A percentile compares a stretch with the other conserved stretches of the same genome.
phyloP scores from a whole-genome alignment of 805 yeast species.

The Candida methanosorbosa region DNA sequence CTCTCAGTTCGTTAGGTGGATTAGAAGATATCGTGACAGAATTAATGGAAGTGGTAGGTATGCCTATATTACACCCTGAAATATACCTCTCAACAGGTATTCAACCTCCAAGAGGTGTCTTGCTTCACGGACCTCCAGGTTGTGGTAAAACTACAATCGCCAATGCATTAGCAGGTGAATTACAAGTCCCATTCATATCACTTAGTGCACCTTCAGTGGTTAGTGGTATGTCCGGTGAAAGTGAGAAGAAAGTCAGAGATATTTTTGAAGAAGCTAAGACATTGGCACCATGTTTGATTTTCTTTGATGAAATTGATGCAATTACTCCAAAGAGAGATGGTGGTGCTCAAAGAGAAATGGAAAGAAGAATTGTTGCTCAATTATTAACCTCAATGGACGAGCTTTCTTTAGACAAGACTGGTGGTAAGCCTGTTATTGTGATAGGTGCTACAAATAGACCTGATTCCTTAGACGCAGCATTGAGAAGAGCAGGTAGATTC shows the following conservation, averaged over 20 bases:
- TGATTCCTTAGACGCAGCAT: slow-evolving; percentile 87
- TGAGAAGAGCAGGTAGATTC: slow-evolving; percentile 93
- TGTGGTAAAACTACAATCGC: slow-evolving; percentile 98
- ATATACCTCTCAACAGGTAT: slow-evolving; percentile 82
- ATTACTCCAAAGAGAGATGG: slow-evolving; percentile 98
- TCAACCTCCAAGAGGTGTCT: slow-evolving; percentile 92
- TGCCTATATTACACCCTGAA: slow-evolving; percentile 92
- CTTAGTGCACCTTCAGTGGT: slow-evolving; percentile 94
- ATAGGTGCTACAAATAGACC: slow-evolving; percentile 98
- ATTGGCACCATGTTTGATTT: slow-evolving; percentile 86
- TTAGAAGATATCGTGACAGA: slow-evolving; percentile 79
- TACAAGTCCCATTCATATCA: slow-evolving; percentile 85
- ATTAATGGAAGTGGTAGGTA: slow-evolving; percentile 80
- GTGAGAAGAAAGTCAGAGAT: slow-evolving; percentile 90
- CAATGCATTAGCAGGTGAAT: slow-evolving; percentile 90
- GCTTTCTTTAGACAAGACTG: slow-evolving; percentile 76
- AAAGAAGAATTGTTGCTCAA: slow-evolving; percentile 92
- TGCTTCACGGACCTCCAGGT: slow-evolving; percentile 96
- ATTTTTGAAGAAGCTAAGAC: slow-evolving; percentile 86
- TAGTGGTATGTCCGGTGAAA: slow-evolving; percentile 98
- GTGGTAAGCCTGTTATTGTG: slow-evolving; percentile 86
- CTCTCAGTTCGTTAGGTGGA: slow-evolving; percentile 78
- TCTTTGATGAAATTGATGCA: slow-evolving; percentile 96
- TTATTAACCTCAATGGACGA: slow-evolving; percentile 92
- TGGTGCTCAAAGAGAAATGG: slow-evolving; percentile 98